Base-by-base conservation (phyloP, 1,139 yeast species). In the Yamadazyma pseudoaaseri region DNA sequence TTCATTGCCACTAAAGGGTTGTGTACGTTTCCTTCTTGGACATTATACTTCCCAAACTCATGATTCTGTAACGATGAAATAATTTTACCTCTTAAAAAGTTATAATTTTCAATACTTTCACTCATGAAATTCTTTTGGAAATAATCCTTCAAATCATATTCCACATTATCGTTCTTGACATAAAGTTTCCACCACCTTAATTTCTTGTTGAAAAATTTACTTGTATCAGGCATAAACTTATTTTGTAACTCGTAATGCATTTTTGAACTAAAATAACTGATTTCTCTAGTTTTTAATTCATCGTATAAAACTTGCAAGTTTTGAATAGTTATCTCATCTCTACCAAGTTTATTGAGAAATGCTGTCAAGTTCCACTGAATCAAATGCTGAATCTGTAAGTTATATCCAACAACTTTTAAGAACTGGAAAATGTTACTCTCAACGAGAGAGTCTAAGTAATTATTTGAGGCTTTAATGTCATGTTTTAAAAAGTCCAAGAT, bases 131-230 rank as follows among this genome's bases (percentile, higher is more conserved):
- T 48, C 6, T 42, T 33, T 31, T 43, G 53, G 36, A 70, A 62
- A 39, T 45, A 68, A 37, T 70, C 75, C 37, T 67, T 69, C 29
- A 70, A 49, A 33, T 62, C 67, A 39, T 70, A 70, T 48, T 69
- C 74, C 11, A 70, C 69, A 40, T 70, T 69, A 39, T 70, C 76
- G 40, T 70, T 70, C 32, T 58, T 62, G 38, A 54, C 57, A 45
- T 70, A 70, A 13, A 70, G 51, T 41, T 58, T 67, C 71, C 73
- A 70, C 76, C 76, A 70, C 18, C 49, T 46, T 27, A 70, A 55
- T 14, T 52, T 58, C 17, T 46, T 50, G 7, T 42, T 47, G 52
- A 70, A 66, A 38, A 56, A 66, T 1, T 38, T 43, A 6, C 44
- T 43, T 1, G 69, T 57, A 3, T 46, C 37, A 2, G 75, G 74